Evolutionary conservation across 1,139 yeast species (phyloP), one percentile per base, ranked within the genome.

Genomic region (Taphrina wiesneri): DNA sequence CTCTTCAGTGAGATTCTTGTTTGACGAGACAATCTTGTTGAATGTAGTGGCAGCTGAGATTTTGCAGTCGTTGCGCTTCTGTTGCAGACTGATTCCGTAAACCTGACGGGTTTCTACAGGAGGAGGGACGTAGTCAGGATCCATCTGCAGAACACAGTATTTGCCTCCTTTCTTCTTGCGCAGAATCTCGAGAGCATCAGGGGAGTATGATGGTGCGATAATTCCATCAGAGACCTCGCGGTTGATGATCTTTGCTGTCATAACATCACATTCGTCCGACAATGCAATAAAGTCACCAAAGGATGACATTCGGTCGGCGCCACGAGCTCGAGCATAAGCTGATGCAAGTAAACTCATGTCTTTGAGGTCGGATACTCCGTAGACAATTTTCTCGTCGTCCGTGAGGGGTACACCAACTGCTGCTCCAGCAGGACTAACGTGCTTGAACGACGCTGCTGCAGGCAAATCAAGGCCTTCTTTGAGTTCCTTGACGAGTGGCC

Each of bases 291-390:
- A 93, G 80, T 93, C 99, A 76, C 99, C 99, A 76, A 93, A 93
- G 17, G 97, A 90, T 15, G 98, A 91, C 99, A 93, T 93, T 83
- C 99, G 88, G 81, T 93, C 99, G 72, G 99, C 99, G 78, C 99
- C 99, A 80, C 99, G 88, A 66, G 99, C 99, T 80, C 99, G 88
- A 53, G 99, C 99, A 75, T 93, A 93, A 68, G 99, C 99, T 75
- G 89, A 89, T 70, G 99, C 99, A 76, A 93, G 83, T 68, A 98
- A 98, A 36, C 97, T 90, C 77, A 93, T 82, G 47, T 71, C 71
- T 23, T 67, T 62, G 75, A 93, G 90, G 77, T 90, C 97, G 74
- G 86, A 86, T 70, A 93, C 99, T 77, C 93, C 93, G 82, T 93
- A 93, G 70, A 93, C 85, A 79, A 92, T 89, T 85, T 92, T 92